Evolutionary conservation across 164 flowering plant species (phyloP).

Genomic region (Berberis vulgaris): DNA sequence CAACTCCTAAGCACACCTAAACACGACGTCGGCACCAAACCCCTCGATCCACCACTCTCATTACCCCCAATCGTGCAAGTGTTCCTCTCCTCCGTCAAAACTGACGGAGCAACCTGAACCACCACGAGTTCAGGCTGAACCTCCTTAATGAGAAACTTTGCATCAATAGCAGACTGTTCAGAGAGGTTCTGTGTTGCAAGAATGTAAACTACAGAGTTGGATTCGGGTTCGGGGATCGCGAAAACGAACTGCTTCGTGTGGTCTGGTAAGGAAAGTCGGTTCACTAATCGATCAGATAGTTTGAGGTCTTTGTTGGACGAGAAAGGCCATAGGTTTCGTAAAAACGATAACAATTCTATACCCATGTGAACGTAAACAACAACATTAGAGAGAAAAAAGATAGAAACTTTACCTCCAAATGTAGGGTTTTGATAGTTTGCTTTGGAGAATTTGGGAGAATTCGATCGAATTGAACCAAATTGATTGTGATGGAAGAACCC

Average conservation of each 20-base stretch:
- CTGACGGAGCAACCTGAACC: conserved; percentile 39
- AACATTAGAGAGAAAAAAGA: background rate
- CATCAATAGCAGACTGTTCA: conserved; percentile 67
- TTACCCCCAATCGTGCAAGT: background rate
- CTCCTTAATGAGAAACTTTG: conserved; percentile 51
- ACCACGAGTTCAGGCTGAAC: conserved; percentile 70
- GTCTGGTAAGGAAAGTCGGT: conserved; percentile 51
- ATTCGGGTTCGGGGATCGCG: conserved; percentile 56
- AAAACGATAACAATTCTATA: conserved; percentile 9
- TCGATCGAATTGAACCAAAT: too few species aligned
- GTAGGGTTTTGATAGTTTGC: too few species aligned
- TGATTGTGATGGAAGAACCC: too few species aligned
- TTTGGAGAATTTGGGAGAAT: too few species aligned
- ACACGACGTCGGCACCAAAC: conserved; percentile 52
- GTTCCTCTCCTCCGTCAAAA: conserved; percentile 14
- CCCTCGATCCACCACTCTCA: background rate
- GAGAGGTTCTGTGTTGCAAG: conserved; percentile 70
- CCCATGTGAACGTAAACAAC: conserved; percentile 1
- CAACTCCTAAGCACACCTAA: conserved; percentile 58
- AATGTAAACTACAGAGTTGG: conserved; percentile 51
- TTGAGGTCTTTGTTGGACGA: conserved; percentile 40
- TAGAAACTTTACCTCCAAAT: too few species aligned
- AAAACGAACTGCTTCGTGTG: conserved; percentile 64
- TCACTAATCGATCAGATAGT: conserved; percentile 43
- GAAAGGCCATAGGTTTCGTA: conserved; percentile 71